Base-by-base conservation (phyloP, 2,329 filamentous ascomycete species). In the Colletotrichum horii region DNA sequence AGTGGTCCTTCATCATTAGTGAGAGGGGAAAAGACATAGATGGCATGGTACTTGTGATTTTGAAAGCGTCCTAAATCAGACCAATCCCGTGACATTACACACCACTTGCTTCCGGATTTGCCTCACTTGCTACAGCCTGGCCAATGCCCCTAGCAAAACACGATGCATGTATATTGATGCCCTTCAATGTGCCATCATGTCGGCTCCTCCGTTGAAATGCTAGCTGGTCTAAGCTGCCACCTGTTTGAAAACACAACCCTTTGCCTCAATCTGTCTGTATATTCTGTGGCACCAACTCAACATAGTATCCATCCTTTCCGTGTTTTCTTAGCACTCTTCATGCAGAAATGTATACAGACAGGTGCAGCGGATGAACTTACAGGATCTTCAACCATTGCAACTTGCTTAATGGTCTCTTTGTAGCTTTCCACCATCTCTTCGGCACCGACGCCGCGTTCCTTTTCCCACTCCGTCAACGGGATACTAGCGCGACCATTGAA, bases 321-420 rank as follows among this genome's bases (percentile, higher is more conserved):
- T 11, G 0, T 3, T 43, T n/a, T 19, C 0, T 43, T 43, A 43
- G 38, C 38, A 16, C 19, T n/a, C 4, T 1, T 3, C 3, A 0
- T 6, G 19, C 0, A 11, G 19, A 11, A 2, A 43, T 16, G 30
- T 30, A 9, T 9, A 9, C 3, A 30, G 30, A 11, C n/a, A 6
- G 38, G 4, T 43, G 19, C 38, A 43, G 8, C 38, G 11, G 9
- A 43, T n/a, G 38, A n/a, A 43, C 19, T 43, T 6, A n/a, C 38
- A 8, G 38, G 38, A 43, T n/a, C 38, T 11, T 43, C 19, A 43
- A 43, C 38, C 19, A 43, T 11, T n/a, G 38, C 38, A 43, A 43
- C 38, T n/a, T 43, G 38, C 38, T 43, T 43, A 9, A 43, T 43
- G 38, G 38, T 43, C 38, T 43, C 3, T n/a, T 43, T 43, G 38